Percentiles rank a stretch among this genome's conserved stretches.
Evolutionary conservation across 108 stramenopile genomes (phyloP).

Genomic region (Nitzschia sp.): DNA sequence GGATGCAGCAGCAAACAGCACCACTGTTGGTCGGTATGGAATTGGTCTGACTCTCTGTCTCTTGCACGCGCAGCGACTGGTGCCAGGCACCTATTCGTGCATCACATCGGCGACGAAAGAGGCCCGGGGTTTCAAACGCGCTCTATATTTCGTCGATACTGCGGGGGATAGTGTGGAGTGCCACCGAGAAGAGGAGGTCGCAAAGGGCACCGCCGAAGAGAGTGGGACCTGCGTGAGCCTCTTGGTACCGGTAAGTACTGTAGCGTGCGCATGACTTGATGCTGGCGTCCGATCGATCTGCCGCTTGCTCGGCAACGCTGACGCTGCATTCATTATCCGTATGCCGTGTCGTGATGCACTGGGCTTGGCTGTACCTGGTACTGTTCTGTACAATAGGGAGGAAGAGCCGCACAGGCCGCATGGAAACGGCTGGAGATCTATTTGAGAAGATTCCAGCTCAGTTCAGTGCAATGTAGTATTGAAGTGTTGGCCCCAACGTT

Average conservation of each 20-base stretch:
- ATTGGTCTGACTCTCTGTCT: conserved; percentile 76
- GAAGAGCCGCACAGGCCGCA: conserved; percentile 45
- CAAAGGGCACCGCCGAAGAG: conserved; percentile 29
- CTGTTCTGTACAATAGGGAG: conserved; percentile 47
- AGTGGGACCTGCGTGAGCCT: conserved; percentile 78
- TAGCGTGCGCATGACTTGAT: too few species aligned
- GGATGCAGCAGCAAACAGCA: too few species aligned
- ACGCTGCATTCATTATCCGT: background rate
- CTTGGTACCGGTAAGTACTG: conserved; percentile 76
- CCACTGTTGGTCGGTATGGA: conserved; percentile 63
- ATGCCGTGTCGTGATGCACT: too few species aligned
- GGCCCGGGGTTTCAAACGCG: conserved; percentile 34
- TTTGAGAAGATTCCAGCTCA: conserved; percentile 77
- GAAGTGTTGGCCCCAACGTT: conserved; percentile 80
- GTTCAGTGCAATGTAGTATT: conserved; percentile 61
- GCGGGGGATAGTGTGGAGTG: conserved; percentile 51
- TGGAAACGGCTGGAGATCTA: conserved; percentile 84
- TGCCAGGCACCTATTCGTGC: conserved; percentile 61
- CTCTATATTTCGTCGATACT: conserved; percentile 66
- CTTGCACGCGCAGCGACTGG: conserved; percentile 82
- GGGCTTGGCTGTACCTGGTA: background rate
- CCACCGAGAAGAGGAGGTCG: conserved; percentile 38
- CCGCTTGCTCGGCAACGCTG: background rate
- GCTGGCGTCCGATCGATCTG: too few species aligned
- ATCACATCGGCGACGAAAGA: conserved; percentile 63